These are phyloP conservation scores for Pezizomycotina sp. DNA, from an alignment of 2,329 filamentous ascomycete genomes.

Conservation along the genomic window DNA sequence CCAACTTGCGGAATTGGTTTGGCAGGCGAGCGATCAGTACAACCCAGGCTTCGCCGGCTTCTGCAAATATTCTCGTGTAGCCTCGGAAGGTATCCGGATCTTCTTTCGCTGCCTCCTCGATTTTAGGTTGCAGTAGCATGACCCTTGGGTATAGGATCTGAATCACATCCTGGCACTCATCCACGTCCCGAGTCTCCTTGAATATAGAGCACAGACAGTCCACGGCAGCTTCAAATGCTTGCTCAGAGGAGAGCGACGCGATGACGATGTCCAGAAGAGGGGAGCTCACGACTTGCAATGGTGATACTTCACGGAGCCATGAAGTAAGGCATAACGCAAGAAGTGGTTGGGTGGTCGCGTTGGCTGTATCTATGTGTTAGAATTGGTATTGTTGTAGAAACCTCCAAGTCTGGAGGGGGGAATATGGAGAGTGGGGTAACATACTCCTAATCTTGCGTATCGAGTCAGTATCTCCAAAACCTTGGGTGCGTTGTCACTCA, in stretches of 20 bases:
- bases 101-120: slow-evolving; percentile 59
- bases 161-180: slow-evolving; percentile 71
- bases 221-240: slow-evolving; percentile 69
- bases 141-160: slow-evolving; percentile 67
- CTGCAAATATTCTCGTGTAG: slow-evolving; percentile 75
- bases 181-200: slow-evolving; percentile 79
- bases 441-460: slow-evolving; percentile 56
- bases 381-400: background rate
- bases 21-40: slow-evolving; percentile 78
- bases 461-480: slow-evolving; percentile 75
- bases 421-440: slow-evolving; percentile 10
- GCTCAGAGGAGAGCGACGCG: slow-evolving; percentile 55
- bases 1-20: slow-evolving; percentile 61
- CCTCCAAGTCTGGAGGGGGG: background rate
- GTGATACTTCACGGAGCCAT: slow-evolving; percentile 85
- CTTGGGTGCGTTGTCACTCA: slow-evolving; percentile 77
- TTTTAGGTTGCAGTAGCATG: slow-evolving; percentile 57
- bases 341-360: slow-evolving; percentile 58
- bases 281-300: slow-evolving; percentile 67
- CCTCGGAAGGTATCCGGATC: slow-evolving; percentile 77
- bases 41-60: slow-evolving; percentile 88
- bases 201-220: slow-evolving; percentile 89
- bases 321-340: slow-evolving; percentile 91
- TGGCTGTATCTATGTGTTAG: slow-evolving; percentile 21
- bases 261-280: slow-evolving; percentile 69